These are phyloP conservation scores for Medicago lupulina DNA, from an alignment of 306 rosid genomes.

Conservation along the genomic window DNA sequence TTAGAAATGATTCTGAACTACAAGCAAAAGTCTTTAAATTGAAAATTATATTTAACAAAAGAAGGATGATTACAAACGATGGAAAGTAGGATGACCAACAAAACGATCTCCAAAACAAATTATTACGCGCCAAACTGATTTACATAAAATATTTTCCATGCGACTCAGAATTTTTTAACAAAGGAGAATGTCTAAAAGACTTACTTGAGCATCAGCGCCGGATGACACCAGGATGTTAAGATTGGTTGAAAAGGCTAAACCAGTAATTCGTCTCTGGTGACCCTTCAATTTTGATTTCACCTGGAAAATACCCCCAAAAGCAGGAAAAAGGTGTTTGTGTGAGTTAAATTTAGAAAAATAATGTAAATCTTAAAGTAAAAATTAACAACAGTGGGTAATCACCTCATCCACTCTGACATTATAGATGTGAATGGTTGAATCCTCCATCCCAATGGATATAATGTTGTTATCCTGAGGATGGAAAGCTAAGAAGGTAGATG, in stretches of 20 bases:
- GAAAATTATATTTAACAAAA: conserved; percentile 3
- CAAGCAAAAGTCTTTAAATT: neutral
- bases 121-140: conserved; percentile 10
- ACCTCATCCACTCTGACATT: conserved; percentile 83
- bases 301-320: conserved; percentile 47
- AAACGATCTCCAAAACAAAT: conserved; percentile 10
- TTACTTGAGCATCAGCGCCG: conserved; percentile 89
- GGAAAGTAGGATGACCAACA: conserved; percentile 18
- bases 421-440: conserved; percentile 82
- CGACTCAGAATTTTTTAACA: conserved; percentile 27
- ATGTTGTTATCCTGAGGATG: conserved; percentile 90
- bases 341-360: conserved; percentile 23
- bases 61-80: neutral
- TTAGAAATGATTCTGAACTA: neutral
- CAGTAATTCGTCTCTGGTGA: conserved; percentile 80
- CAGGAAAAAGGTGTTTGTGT: conserved; percentile 1
- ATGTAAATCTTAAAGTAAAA: neutral
- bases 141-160: conserved; percentile 10
- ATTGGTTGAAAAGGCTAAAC: conserved; percentile 83
- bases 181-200: conserved; percentile 37
- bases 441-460: conserved; percentile 92
- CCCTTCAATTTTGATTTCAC: conserved; percentile 84
- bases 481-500: conserved; percentile 80
- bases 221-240: conserved; percentile 83
- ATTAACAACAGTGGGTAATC: conserved; percentile 35